Conservation (phyloP, 495 filamentous ascomycete genomes). For the Oleoguttula mirabilis region DNA sequence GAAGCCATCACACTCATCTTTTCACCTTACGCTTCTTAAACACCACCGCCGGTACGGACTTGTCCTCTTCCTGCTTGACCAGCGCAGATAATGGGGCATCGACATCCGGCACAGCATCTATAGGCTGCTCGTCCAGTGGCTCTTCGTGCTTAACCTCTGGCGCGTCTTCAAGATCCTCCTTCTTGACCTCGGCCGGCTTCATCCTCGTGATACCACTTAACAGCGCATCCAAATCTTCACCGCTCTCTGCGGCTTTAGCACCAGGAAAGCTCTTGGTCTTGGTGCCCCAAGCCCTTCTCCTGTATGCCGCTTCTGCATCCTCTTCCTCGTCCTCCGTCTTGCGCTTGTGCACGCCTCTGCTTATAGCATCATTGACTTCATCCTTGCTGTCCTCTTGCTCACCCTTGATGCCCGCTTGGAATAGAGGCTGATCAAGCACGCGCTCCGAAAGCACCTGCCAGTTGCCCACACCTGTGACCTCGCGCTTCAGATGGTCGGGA, state of each 20-base stretch:
- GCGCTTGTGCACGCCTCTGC: slow-evolving; percentile 60
- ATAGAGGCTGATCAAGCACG: slow-evolving; percentile 25
- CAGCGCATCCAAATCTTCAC: slow-evolving; percentile 59
- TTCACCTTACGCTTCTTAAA: slow-evolving; percentile 92
- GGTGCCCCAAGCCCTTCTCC: slow-evolving; percentile 62
- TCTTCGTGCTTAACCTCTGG: slow-evolving; percentile 34
- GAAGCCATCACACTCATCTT: no score
- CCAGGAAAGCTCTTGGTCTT: slow-evolving; percentile 54
- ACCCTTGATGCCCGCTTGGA: slow-evolving; percentile 20
- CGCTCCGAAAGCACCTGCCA: slow-evolving; percentile 65
- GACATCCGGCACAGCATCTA: slow-evolving; percentile 1
- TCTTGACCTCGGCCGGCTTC: slow-evolving; percentile 20
- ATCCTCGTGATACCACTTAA: slow-evolving; percentile 35
- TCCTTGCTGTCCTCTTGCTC: slow-evolving; percentile 37
- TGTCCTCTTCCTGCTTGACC: slow-evolving; percentile 26
- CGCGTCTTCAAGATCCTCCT: slow-evolving; percentile 8
- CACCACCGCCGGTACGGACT: slow-evolving; percentile 39
- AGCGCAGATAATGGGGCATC: no score
- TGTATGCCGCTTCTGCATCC: slow-evolving; percentile 39
- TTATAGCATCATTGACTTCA: slow-evolving; percentile 30
- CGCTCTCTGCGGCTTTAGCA: slow-evolving; percentile 32
- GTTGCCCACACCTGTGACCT: slow-evolving; percentile 81
- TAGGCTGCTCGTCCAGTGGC: slow-evolving; percentile 13
- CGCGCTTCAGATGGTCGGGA: slow-evolving; percentile 62
- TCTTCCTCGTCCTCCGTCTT: slow-evolving; percentile 40